phyloP scores from a whole-genome alignment of 345 rosid genomes.

The Lepidium aucheri region DNA sequence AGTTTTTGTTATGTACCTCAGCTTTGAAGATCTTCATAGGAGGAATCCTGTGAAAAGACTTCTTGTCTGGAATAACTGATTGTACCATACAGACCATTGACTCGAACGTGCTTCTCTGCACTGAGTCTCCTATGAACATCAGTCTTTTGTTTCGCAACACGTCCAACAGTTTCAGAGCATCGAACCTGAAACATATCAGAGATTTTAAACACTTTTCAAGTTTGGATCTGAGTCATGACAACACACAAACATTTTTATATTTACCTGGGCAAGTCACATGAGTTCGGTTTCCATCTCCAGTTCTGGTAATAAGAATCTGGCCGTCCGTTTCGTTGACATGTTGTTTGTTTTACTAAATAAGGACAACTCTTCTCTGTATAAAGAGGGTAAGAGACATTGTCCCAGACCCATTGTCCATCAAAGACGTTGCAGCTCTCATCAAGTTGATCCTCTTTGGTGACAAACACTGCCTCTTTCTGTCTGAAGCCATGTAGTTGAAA shows the following conservation, averaged over 20 bases:
- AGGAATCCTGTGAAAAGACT: conserved; percentile 56
- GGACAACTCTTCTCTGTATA: conserved; percentile 78
- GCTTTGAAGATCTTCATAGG: conserved; percentile 91
- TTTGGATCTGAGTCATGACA: not conserved
- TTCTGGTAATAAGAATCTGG: conserved; percentile 72
- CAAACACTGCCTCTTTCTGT: conserved; percentile 34
- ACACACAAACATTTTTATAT: not conserved
- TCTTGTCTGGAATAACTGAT: conserved; percentile 62
- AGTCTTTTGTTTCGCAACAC: conserved; percentile 65
- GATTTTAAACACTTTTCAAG: not conserved
- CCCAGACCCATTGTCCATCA: conserved; percentile 88
- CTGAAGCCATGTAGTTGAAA: conserved; percentile 24
- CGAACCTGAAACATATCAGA: conserved; percentile 45
- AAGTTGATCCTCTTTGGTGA: conserved; percentile 43
- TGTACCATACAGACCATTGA: conserved; percentile 84
- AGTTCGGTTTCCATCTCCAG: conserved; percentile 85
- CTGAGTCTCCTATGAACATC: conserved; percentile 91
- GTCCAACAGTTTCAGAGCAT: conserved; percentile 67
- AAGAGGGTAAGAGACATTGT: conserved; percentile 63
- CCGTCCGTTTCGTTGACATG: conserved; percentile 70
- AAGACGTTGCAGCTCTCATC: conserved; percentile 63
- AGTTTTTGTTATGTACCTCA: conserved; percentile 33
- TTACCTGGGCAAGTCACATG: conserved; percentile 71
- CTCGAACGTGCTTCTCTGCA: conserved; percentile 86
- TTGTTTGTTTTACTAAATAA: conserved; percentile 78